Conservation (phyloP, 345 rosid species). For the Orychophragmus violaceus region DNA sequence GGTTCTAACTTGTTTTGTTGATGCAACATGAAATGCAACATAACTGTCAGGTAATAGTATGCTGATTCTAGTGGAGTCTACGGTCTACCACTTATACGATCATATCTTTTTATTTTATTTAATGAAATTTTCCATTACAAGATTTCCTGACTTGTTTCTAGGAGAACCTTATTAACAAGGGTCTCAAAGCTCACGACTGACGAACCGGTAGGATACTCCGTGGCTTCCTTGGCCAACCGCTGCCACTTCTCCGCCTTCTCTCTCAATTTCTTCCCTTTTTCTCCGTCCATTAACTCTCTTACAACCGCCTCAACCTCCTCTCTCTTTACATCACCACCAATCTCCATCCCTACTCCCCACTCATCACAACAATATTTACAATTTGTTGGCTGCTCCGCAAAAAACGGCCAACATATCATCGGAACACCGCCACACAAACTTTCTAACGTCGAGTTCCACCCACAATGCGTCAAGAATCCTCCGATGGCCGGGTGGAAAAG, state of each 20-base stretch:
- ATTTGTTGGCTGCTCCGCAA: slow-evolving; percentile 56
- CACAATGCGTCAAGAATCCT: slow-evolving; percentile 50
- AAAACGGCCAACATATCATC: slow-evolving; percentile 57
- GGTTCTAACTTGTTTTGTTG: too few relatives aligned
- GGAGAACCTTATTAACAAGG: slow-evolving; percentile 31
- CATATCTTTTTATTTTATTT: neutral
- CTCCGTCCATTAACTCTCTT: slow-evolving; percentile 46
- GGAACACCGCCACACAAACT: slow-evolving; percentile 44
- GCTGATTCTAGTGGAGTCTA: too few relatives aligned
- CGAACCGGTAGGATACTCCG: slow-evolving; percentile 18
- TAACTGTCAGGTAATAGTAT: too few relatives aligned
- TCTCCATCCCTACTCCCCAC: slow-evolving; percentile 58
- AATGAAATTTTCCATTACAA: neutral
- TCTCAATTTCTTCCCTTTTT: slow-evolving; percentile 43
- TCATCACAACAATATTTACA: slow-evolving; percentile 38
- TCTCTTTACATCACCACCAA: slow-evolving; percentile 44
- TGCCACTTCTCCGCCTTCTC: slow-evolving; percentile 36
- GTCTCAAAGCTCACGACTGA: slow-evolving; percentile 27
- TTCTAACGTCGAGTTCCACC: slow-evolving; percentile 64
- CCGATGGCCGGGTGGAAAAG: slow-evolving; percentile 41
- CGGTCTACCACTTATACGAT: neutral
- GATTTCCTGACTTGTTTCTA: neutral
- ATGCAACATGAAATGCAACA: too few relatives aligned
- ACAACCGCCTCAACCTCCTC: slow-evolving; percentile 41
- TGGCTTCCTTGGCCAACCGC: slow-evolving; percentile 23